Evolutionary conservation across 164 flowering plant genomes (phyloP).

Genomic region (Vitis vinifera): ASM3070453v1 NC_081812.1:13868501-13869000

Average conservation of each 20-base stretch:
- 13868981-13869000: too few relatives aligned
- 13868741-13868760: conserved; percentile 25
- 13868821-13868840: conserved; percentile 20
- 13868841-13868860: conserved; percentile 16
- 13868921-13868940: too few relatives aligned
- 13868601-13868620: conserved; percentile 61
- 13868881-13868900: conserved; percentile 23
- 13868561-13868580: conserved; percentile 57
- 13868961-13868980: too few relatives aligned
- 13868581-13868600: conserved; percentile 57
- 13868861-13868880: conserved; percentile 27
- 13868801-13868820: conserved; percentile 10
- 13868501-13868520: conserved; percentile 65
- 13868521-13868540: conserved; percentile 74
- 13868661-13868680: conserved; percentile 50
- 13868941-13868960: too few relatives aligned
- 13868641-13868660: conserved; percentile 61
- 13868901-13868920: conserved; percentile 11
- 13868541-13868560: conserved; percentile 75
- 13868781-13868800: conserved; percentile 9
- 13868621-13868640: conserved; percentile 46
- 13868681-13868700: conserved; percentile 71
- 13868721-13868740: conserved; percentile 42
- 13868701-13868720: conserved; percentile 80
- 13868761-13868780: conserved; percentile 21